Base-by-base conservation (phyloP, 2,329 filamentous ascomycete species). In the Sarocladium strictum region DNA sequence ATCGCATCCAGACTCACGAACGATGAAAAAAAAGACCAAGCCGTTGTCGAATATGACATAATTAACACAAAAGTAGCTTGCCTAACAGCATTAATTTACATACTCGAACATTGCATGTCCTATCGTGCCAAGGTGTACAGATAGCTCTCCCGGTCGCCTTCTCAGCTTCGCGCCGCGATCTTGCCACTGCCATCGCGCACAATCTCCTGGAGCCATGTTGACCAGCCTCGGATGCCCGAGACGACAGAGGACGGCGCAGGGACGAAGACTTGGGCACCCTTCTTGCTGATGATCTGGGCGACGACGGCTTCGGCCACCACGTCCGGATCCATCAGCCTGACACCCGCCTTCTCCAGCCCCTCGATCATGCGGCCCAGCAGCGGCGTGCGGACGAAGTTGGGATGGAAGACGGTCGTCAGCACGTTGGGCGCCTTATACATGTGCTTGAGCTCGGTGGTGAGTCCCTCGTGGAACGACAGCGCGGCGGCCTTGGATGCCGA, bases 401-500 rank as follows among this genome's bases (percentile, higher is more conserved):
- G 84, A 58, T 79, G 81, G 53, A 87, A 75, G 3, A 84, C 61
- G 5, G 87, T 76, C 1, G 83, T 86, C 33, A 84, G 72, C n/a
- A 88, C 79, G 43, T 74, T 75, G 0, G 76, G 77, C 1, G 83
- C 83, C 27, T 78, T 73, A 64, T 87, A 85, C 6, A 76, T 66
- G 7, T 76, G 78, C 29, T 69, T 69, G 41, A 85, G 65, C 64
- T 85, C 82, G 1, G 73, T 70, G 1, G 73, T 68, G 1, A 85
- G 66, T 0, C 74, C 84, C 65, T 89, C 84, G 64, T 88, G 84
- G 68, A 89, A 84, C 2, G 79, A 70, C 3, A 85, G 67, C 1
- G 83, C 79, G 0, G 81, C 83, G 1, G 84, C 77, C 69, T 89
- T 89, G 56, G 76, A 78, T 6, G 80, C 75, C 1, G 75, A 73